phyloP scores from a whole-genome alignment of 179 eudicot genomes.

The Dionaea muscipula region DNA sequence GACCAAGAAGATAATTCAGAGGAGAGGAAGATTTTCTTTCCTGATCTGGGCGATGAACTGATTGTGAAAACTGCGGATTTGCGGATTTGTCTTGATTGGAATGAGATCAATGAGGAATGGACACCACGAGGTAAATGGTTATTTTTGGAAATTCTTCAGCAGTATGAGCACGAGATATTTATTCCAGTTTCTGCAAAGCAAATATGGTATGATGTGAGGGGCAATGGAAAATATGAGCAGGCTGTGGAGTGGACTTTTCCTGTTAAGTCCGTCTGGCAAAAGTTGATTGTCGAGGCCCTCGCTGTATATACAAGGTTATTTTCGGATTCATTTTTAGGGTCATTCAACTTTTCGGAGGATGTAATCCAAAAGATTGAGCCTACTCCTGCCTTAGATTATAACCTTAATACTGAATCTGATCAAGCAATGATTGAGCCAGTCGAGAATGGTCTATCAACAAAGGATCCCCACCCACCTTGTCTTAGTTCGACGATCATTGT shows the following conservation, averaged over 20 bases:
- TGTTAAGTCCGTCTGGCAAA: conserved; percentile 31
- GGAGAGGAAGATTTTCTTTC: conserved; percentile 54
- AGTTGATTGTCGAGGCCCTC: conserved; percentile 33
- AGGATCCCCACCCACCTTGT: neutral
- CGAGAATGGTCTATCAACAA: conserved; percentile 3
- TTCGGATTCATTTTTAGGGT: conserved; percentile 23
- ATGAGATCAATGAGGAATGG: conserved; percentile 53
- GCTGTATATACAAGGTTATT: conserved; percentile 23
- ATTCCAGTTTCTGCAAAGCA: conserved; percentile 56
- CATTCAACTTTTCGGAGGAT: conserved; percentile 15
- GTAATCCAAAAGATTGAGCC: conserved; percentile 13
- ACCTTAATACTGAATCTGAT: conserved; percentile 11
- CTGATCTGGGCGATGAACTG: conserved; percentile 69
- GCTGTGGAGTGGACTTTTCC: conserved; percentile 54
- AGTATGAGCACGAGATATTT: conserved; percentile 23
- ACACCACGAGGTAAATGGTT: conserved; percentile 57
- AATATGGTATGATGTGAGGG: conserved; percentile 75
- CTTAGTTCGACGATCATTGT: conserved; percentile 4
- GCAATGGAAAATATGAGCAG: conserved; percentile 21
- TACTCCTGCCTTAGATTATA: conserved; percentile 9
- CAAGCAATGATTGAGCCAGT: conserved; percentile 5
- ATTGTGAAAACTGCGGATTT: conserved; percentile 11
- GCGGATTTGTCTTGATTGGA: conserved; percentile 64
- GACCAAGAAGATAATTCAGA: conserved; percentile 37
- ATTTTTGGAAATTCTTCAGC: conserved; percentile 49